Conservation (phyloP, 179 eudicot genomes). For the Nepenthes alata region DNA sequence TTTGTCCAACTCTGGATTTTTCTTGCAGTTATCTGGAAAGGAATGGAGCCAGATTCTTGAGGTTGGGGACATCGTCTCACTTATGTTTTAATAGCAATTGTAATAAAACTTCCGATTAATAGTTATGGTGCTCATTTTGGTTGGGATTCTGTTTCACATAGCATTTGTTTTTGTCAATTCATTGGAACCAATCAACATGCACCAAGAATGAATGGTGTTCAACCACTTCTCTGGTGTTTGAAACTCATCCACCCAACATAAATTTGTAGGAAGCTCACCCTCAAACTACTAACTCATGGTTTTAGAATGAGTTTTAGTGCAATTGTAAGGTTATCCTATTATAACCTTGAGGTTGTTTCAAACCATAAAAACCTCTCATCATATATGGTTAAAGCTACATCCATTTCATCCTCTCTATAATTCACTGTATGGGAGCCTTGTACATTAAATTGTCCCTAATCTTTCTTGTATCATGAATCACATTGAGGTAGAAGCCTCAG, state of each 20-base stretch:
- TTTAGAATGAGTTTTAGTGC: too few species aligned
- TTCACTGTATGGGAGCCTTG: conserved; percentile 6
- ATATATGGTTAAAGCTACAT: too few species aligned
- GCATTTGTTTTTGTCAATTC: not conserved
- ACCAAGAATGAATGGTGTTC: conserved; percentile 10
- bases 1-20: conserved; percentile 3
- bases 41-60: conserved; percentile 79
- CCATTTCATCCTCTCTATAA: too few species aligned
- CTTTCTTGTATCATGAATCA: not conserved
- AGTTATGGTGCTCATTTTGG: not conserved
- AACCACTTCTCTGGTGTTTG: not conserved
- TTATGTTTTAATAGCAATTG: not conserved
- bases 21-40: conserved; percentile 66
- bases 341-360: too few species aligned
- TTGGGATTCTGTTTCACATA: not conserved
- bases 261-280: conserved; percentile 18
- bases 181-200: conserved; percentile 6
- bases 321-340: too few species aligned
- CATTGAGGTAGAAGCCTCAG: conserved; percentile 30
- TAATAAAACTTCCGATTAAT: not conserved
- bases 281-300: too few species aligned
- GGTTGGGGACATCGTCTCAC: conserved; percentile 33
- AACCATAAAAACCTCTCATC: too few species aligned
- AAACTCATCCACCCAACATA: conserved; percentile 20
- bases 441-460: conserved; percentile 19